Evolutionary conservation across 116 monocot genomes (phyloP).

Genomic region (Trichopus zeylanicus): DNA sequence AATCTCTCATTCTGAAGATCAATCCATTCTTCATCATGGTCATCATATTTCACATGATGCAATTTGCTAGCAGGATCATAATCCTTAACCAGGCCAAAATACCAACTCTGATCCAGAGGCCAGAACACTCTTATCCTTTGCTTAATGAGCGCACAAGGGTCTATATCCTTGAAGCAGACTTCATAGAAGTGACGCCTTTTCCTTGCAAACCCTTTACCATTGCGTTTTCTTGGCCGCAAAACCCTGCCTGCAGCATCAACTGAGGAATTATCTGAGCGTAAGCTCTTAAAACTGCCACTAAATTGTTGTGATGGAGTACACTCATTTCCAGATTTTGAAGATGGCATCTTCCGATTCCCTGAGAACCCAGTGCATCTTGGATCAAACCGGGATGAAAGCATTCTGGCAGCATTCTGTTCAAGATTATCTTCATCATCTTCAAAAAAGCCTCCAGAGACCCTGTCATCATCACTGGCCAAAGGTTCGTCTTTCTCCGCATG

Average conservation of each 20-base stretch:
- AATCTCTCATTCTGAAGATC: conserved; percentile 79
- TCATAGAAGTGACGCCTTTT: conserved; percentile 92
- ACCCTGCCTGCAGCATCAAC: conserved; percentile 24
- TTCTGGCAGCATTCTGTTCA: conserved; percentile 83
- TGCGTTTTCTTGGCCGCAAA: conserved; percentile 43
- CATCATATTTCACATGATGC: conserved; percentile 93
- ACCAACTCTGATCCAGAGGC: conserved; percentile 83
- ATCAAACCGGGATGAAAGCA: conserved; percentile 84
- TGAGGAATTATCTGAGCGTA: conserved; percentile 6
- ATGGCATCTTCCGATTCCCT: conserved; percentile 9
- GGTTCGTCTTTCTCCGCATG: conserved; percentile 4
- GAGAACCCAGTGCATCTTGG: conserved; percentile 45
- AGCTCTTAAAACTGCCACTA: conserved; percentile 6
- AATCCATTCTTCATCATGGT: conserved; percentile 92
- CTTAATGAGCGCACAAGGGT: conserved; percentile 74
- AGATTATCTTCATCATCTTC: conserved; percentile 64
- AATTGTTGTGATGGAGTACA: conserved; percentile 3
- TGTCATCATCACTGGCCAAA: conserved; percentile 6
- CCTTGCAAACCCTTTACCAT: conserved; percentile 36
- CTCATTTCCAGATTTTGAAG: conserved; percentile 18
- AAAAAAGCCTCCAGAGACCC: conserved; percentile 6
- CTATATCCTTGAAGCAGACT: conserved; percentile 59
- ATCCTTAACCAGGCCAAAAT: conserved; percentile 83
- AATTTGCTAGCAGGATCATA: conserved; percentile 62
- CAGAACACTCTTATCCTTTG: conserved; percentile 78